Percentiles rank a stretch among this genome's conserved stretches.
Evolutionary conservation across 306 rosid species (phyloP).

Genomic region (Cucurbita argyrosperma): DNA sequence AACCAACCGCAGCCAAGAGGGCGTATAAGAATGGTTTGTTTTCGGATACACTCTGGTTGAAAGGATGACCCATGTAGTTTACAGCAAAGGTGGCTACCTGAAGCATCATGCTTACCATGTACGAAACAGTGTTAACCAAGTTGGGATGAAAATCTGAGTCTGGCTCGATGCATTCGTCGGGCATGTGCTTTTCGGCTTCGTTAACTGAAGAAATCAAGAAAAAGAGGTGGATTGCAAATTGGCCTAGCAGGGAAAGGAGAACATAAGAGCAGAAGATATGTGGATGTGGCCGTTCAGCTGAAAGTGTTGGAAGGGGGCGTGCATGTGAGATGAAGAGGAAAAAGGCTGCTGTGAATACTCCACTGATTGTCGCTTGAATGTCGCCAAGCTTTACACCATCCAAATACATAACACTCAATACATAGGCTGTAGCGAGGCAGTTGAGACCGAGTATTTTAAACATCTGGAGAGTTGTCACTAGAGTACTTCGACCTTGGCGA

Average conservation of each 20-base stretch:
- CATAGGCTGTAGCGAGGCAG: constrained; percentile 96
- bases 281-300: constrained; percentile 89
- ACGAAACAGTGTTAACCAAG: constrained; percentile 90
- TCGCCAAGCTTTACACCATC: constrained; percentile 98
- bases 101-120: constrained; percentile 98
- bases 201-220: constrained; percentile 72
- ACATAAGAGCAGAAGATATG: constrained; percentile 71
- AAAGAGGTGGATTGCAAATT: constrained; percentile 62
- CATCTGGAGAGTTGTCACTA: constrained; percentile 98
- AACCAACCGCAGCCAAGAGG: constrained; percentile 49
- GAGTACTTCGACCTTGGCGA: constrained; percentile 97
- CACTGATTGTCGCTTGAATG: constrained; percentile 93
- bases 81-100: constrained; percentile 99
- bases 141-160: constrained; percentile 89
- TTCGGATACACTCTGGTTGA: constrained; percentile 88
- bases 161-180: constrained; percentile 91
- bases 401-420: constrained; percentile 96
- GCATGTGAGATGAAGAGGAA: constrained; percentile 97
- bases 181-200: constrained; percentile 92
- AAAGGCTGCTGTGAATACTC: constrained; percentile 94
- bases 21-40: constrained; percentile 80
- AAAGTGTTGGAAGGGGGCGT: constrained; percentile 79
- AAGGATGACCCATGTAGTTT: constrained; percentile 98
- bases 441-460: constrained; percentile 95
- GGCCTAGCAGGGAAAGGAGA: constrained; percentile 84